Evolutionary conservation across 1,284 basidiomycete genomes (phyloP).

Genomic region (Rhodotorula sp.): DNA sequence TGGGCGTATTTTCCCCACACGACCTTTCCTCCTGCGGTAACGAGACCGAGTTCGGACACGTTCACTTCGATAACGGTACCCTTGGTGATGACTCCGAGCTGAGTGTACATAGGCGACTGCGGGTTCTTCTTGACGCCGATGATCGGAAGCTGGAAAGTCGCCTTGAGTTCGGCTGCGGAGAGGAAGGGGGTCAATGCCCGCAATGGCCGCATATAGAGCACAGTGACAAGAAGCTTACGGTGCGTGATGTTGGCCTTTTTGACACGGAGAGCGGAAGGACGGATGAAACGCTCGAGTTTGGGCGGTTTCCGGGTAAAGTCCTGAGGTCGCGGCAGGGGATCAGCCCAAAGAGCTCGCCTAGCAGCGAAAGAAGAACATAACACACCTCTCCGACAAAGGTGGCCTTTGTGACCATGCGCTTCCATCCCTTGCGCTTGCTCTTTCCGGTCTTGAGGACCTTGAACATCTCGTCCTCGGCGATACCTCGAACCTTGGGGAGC

Average conservation of each 20-base stretch:
- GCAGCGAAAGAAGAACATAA: no score
- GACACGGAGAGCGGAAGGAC: constrained; percentile 95
- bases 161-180: constrained; percentile 82
- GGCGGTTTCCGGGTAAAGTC: constrained; percentile 98
- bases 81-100: constrained; percentile 93
- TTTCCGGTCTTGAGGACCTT: constrained; percentile 99
- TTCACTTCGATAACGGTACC: constrained; percentile 99
- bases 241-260: constrained; percentile 99
- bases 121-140: constrained; percentile 99
- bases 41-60: constrained; percentile 90
- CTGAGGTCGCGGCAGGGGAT: constrained; percentile 2
- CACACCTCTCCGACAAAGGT: constrained; percentile 78
- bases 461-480: constrained; percentile 99
- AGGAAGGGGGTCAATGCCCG: background rate
- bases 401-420: constrained; percentile 99
- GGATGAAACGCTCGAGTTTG: constrained; percentile 97
- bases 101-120: constrained; percentile 82
- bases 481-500: constrained; percentile 92
- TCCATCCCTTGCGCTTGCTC: constrained; percentile 96
- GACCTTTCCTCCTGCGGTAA: constrained; percentile 95
- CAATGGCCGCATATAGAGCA: background rate
- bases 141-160: constrained; percentile 98
- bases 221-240: constrained; percentile 61
- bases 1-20: constrained; percentile 73
- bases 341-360: no score